Evolutionary conservation across 1,284 basidiomycete species (phyloP).

Genomic region (Retiboletus flavoniger): DNA sequence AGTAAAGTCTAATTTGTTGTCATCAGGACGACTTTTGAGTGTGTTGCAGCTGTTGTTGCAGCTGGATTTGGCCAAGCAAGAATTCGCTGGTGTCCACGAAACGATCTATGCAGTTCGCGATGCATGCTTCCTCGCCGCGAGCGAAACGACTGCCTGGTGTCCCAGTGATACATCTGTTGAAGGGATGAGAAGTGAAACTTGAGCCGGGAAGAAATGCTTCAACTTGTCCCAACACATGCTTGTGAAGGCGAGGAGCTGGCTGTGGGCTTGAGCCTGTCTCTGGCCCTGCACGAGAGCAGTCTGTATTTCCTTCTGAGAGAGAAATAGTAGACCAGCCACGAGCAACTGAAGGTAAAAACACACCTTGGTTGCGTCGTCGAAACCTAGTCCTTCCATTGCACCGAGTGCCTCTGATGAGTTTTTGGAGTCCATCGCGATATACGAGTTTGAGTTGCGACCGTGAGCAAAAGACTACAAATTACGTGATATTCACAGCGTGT

Average conservation of each 20-base stretch:
- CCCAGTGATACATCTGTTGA: conserved; percentile 78
- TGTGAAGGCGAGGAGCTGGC: conserved; percentile 68
- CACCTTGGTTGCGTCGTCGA: conserved; percentile 80
- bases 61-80: conserved; percentile 82
- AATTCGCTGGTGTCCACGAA: conserved; percentile 92
- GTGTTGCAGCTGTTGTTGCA: conserved; percentile 43
- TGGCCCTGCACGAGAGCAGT: conserved; percentile 75
- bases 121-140: conserved; percentile 79
- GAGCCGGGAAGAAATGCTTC: conserved; percentile 29
- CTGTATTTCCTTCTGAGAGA: conserved; percentile 77
- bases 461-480: conserved; percentile 31
- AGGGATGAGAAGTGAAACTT: conserved; percentile 14
- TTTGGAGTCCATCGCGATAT: conserved; percentile 24
- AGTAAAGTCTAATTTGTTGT: conserved; percentile 2
- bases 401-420: conserved; percentile 29
- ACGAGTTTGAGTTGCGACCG: conserved; percentile 9
- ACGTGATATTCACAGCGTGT: conserved; percentile 23
- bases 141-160: conserved; percentile 85
- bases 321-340: background rate
- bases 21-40: conserved; percentile 23
- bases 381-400: conserved; percentile 61
- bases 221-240: conserved; percentile 90
- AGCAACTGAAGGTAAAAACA: conserved; percentile 22
- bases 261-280: conserved; percentile 82
- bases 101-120: conserved; percentile 90